Percentiles rank a stretch among this genome's conserved stretches.
Evolutionary conservation across 768 basidiomycete genomes (phyloP).

Genomic region (Rhizopogon roseolus): DNA sequence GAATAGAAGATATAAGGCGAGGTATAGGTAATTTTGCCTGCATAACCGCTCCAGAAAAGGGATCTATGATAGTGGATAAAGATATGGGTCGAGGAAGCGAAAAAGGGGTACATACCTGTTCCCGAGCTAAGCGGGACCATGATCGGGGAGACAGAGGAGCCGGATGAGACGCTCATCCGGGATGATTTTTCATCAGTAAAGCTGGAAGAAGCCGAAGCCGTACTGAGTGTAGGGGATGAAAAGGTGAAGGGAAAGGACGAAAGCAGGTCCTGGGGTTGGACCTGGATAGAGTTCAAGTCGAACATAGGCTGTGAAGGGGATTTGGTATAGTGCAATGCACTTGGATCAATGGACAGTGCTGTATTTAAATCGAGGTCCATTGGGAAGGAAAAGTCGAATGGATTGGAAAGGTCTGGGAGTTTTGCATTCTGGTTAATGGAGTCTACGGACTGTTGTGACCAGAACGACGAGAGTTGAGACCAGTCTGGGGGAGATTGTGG

Average conservation of each 20-base stretch:
- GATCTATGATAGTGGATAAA: background rate
- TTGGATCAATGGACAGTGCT: constrained; percentile 52
- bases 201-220: constrained; percentile 22
- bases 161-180: constrained; percentile 20
- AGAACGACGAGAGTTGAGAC: constrained; percentile 48
- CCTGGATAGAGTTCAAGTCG: constrained; percentile 7
- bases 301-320: constrained; percentile 16
- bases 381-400: constrained; percentile 33
- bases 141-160: constrained; percentile 44
- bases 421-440: constrained; percentile 16
- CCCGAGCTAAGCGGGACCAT: constrained; percentile 30
- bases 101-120: background rate
- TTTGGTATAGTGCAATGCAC: constrained; percentile 43
- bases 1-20: constrained; percentile 46
- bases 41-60: constrained; percentile 8
- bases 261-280: constrained; percentile 26
- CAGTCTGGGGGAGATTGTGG: constrained; percentile 41
- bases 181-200: constrained; percentile 19
- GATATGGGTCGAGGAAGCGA: background rate
- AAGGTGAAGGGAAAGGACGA: constrained; percentile 39
- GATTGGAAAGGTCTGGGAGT: constrained; percentile 35
- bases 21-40: constrained; percentile 42
- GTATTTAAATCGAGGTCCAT: constrained; percentile 61
- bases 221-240: constrained; percentile 29
- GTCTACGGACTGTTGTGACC: constrained; percentile 27